These are phyloP conservation scores for Corymbia calophylla DNA, from an alignment of 441 rosid species.

Conservation along the genomic window DNA sequence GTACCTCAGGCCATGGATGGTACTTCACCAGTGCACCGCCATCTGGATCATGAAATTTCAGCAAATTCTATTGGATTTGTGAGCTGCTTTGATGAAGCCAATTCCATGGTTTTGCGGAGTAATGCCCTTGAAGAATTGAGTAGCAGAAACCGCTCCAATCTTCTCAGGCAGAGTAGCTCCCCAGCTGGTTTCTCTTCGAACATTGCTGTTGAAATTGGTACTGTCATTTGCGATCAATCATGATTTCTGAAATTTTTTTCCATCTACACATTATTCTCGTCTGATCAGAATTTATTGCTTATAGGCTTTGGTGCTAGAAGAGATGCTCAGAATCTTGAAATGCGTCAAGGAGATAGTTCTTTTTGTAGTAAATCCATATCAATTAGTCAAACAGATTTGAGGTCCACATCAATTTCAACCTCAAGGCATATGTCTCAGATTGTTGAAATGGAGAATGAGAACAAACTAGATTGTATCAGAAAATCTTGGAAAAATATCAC, in stretches of 20 bases:
- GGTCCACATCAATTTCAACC: background rate
- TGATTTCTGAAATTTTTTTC: background rate
- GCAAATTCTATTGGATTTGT: slow-evolving; percentile 1
- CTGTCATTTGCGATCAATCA: background rate
- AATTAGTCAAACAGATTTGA: background rate
- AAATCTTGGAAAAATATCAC: slow-evolving; percentile 28
- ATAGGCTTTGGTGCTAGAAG: background rate
- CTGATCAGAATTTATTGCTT: background rate
- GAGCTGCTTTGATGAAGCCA: slow-evolving; percentile 7
- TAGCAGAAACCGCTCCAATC: slow-evolving; percentile 23
- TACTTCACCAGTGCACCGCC: slow-evolving; percentile 7
- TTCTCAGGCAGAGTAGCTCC: slow-evolving; percentile 39
- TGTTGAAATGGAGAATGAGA: background rate
- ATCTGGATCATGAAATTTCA: slow-evolving; percentile 16
- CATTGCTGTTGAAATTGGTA: slow-evolving; percentile 34
- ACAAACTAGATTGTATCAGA: slow-evolving; percentile 10
- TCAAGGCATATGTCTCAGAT: background rate
- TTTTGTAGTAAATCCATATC: background rate
- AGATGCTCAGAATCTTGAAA: background rate
- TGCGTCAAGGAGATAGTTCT: background rate
- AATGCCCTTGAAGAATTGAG: slow-evolving; percentile 16
- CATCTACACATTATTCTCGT: background rate
- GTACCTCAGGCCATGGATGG: slow-evolving; percentile 1
- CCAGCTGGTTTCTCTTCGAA: slow-evolving; percentile 44
- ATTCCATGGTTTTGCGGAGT: slow-evolving; percentile 14